Evolutionary conservation across 2,329 filamentous ascomycete species (phyloP).

Genomic region (Microthyrium microscopicum): DNA sequence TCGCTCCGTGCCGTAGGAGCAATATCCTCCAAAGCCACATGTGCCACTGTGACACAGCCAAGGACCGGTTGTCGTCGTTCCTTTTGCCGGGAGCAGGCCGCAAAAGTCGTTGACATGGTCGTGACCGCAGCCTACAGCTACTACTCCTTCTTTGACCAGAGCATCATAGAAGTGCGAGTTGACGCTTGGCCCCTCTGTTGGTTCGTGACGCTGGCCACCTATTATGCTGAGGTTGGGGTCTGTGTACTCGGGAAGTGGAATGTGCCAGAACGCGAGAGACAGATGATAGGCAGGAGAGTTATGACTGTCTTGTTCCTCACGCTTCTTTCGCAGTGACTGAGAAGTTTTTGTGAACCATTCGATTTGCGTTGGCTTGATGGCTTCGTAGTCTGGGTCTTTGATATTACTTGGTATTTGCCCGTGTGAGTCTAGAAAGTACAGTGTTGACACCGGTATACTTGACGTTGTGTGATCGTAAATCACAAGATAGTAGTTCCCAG

Average conservation of each 20-base stretch:
- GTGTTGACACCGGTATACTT: slow-evolving; percentile 73
- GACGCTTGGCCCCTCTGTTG: slow-evolving; percentile 70
- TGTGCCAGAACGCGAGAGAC: slow-evolving; percentile 94
- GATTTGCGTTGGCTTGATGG: slow-evolving; percentile 87
- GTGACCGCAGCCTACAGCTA: slow-evolving; percentile 82
- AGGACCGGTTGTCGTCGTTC: slow-evolving; percentile 32
- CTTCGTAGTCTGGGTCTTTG: slow-evolving; percentile 81
- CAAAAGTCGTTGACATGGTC: slow-evolving; percentile 98
- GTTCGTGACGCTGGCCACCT: slow-evolving; percentile 58
- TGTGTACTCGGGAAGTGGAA: slow-evolving; percentile 79
- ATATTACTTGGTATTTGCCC: slow-evolving; percentile 80
- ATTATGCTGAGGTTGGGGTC: slow-evolving; percentile 37
- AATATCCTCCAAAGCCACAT: slow-evolving; percentile 85
- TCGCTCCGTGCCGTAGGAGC: slow-evolving; percentile 53
- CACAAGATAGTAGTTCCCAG: slow-evolving; percentile 91
- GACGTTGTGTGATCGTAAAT: slow-evolving; percentile 56
- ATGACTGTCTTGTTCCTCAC: slow-evolving; percentile 19
- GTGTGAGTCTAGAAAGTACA: slow-evolving; percentile 93
- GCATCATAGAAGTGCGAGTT: slow-evolving; percentile 87
- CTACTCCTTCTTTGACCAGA: slow-evolving; percentile 66
- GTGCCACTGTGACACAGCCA: slow-evolving; percentile 99
- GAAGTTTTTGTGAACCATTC: slow-evolving; percentile 82
- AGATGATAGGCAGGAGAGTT: slow-evolving; percentile 86
- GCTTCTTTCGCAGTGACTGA: slow-evolving; percentile 47
- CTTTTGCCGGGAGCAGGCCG: slow-evolving; percentile 39